phyloP scores from a whole-genome alignment of 352 stramenopile genomes.

The Globisporangium iwayamae region DNA sequence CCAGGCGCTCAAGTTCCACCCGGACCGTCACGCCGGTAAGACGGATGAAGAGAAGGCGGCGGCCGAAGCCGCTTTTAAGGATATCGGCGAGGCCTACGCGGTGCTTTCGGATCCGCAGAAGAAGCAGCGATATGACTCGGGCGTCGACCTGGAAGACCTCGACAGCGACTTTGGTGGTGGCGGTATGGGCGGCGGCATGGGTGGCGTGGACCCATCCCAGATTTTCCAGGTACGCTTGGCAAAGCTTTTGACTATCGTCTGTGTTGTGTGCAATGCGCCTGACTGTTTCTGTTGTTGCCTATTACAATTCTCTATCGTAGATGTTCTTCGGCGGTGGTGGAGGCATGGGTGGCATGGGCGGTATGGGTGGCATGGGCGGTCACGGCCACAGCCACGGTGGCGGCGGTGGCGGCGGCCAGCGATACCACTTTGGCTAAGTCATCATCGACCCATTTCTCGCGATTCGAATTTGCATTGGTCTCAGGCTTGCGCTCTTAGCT shows the following conservation, averaged over 20 bases:
- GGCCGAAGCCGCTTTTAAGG: constrained; percentile 94
- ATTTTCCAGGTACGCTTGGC: constrained; percentile 67
- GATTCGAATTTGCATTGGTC: constrained; percentile 6
- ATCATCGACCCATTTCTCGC: background rate
- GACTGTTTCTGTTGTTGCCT: constrained; percentile 6
- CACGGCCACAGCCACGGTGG: constrained; percentile 32
- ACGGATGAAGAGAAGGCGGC: constrained; percentile 88
- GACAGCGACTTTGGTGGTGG: constrained; percentile 83
- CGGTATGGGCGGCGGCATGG: constrained; percentile 78
- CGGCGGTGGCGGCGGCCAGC: constrained; percentile 29
- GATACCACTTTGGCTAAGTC: constrained; percentile 79
- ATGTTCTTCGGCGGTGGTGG: constrained; percentile 79
- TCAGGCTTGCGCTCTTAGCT: background rate
- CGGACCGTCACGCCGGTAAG: constrained; percentile 92
- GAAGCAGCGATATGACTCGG: constrained; percentile 93
- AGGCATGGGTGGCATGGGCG: constrained; percentile 27
- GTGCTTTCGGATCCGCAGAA: constrained; percentile 93
- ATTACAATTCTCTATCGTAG: constrained; percentile 21
- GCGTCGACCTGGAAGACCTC: constrained; percentile 92
- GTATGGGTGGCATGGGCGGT: constrained; percentile 49
- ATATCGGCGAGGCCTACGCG: constrained; percentile 95
- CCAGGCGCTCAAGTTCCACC: constrained; percentile 93
- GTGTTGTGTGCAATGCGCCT: background rate
- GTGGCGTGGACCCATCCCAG: constrained; percentile 76
- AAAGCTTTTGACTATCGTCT: background rate